Base-by-base conservation (phyloP, 306 rosid species). In the Ceratonia siliqua region DNA sequence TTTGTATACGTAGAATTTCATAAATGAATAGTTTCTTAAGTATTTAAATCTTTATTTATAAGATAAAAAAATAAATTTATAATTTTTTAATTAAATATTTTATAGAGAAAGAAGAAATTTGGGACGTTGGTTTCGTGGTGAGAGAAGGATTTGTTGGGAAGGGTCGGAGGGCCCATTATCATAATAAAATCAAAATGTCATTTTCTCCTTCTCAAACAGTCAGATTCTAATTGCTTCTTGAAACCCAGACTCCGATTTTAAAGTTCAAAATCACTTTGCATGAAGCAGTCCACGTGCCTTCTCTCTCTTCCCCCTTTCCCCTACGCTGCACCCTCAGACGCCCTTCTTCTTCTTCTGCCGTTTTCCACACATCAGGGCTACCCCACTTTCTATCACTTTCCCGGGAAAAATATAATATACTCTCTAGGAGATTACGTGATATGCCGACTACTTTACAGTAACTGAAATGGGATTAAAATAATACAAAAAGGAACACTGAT, bases 261-360 rank as follows among this genome's bases (percentile, higher is more conserved):
- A 10, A 74, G 14, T 70, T 42, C 41, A 36, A 57, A 27, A 30
- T 13, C 2, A 39, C 76, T 71, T 69, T 86, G 88, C 89, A 88
- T 86, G 90, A 80, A 79, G 73, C 68, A 48, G 10, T 79, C 84
- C 85, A 87, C 94, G 91, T 85, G 91, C 78, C 87, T 12, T 27
- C 80, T 39, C 63, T 58, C 76, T 33, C 17, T 14, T 43, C 2
- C 17, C 11, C 11, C 5, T 32, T 57, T 33, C 14, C 43, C 15
- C 1, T 28, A 1, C 11, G 0, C 73, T 72, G 52, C 8, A 46
- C 20, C 2, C 39, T 21, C 38, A 71, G 33, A 53, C 38, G 20
- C 69, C 36, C 15, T 48, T 9, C 27, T 18, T n/a, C 24, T 25
- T 15, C 18, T 24, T 5, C 8, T 15, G 36, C 55, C 71, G 55